phyloP scores from a whole-genome alignment of 345 rosid species.

The Euclidium syriacum region DNA sequence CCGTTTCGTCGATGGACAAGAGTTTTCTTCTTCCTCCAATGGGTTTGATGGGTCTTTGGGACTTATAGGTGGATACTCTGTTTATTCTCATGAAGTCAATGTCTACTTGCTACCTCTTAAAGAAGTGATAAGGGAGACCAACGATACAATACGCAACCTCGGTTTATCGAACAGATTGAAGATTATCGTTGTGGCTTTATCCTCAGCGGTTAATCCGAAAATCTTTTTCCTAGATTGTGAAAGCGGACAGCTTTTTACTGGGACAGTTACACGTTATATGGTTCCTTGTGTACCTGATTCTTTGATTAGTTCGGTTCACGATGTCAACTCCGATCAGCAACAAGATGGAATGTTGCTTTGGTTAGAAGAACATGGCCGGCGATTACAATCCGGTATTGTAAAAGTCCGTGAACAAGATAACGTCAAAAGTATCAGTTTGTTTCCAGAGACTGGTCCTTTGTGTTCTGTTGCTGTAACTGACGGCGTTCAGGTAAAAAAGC shows the following conservation, averaged over 20 bases:
- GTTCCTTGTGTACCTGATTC: constrained; percentile 74
- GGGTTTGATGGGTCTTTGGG: constrained; percentile 35
- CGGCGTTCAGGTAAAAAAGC: constrained; percentile 64
- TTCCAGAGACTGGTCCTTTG: constrained; percentile 69
- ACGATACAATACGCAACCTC: constrained; percentile 18
- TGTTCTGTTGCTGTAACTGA: constrained; percentile 73
- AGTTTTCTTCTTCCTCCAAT: neutral
- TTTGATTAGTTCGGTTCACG: constrained; percentile 49
- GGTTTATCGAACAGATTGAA: constrained; percentile 27
- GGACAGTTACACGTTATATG: constrained; percentile 57
- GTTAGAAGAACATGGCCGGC: constrained; percentile 79
- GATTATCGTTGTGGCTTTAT: constrained; percentile 55
- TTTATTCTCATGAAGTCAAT: constrained; percentile 49
- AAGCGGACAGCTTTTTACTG: constrained; percentile 65
- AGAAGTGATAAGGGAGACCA: constrained; percentile 45
- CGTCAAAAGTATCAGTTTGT: constrained; percentile 49
- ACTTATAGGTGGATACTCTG: constrained; percentile 74
- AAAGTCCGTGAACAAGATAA: constrained; percentile 37
- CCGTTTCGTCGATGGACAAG: constrained; percentile 83
- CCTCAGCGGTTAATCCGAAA: constrained; percentile 36
- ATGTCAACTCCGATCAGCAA: constrained; percentile 35
- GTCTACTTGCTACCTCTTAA: constrained; percentile 59
- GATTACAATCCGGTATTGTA: constrained; percentile 56
- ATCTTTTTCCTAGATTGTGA: constrained; percentile 72
- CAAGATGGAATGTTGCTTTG: constrained; percentile 87